A percentile compares a stretch with the other conserved stretches of the same genome.
Evolutionary conservation across 176 grass and related monocot genomes (phyloP).

Genomic region (Stipa capillata): DNA sequence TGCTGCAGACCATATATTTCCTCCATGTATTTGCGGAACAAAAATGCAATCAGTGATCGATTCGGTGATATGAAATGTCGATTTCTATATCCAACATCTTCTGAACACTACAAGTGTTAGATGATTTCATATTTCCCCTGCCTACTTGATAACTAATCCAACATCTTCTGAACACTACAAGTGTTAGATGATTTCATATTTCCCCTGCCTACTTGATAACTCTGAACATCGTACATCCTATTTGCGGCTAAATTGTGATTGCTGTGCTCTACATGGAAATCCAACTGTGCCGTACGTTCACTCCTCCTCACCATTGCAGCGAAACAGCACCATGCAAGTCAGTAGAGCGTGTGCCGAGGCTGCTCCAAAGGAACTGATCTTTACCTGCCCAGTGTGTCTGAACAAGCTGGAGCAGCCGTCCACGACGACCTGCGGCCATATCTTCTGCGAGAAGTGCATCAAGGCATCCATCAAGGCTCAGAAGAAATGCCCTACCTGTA

Average conservation of each 20-base stretch:
- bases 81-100: not conserved
- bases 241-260: not conserved
- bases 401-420: slow-evolving; percentile 40
- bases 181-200: not conserved
- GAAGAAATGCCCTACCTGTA: slow-evolving; percentile 68
- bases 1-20: not conserved
- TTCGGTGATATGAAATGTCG: too few species aligned
- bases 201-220: not conserved
- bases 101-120: not conserved
- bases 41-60: not conserved
- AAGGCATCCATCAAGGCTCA: slow-evolving; percentile 33
- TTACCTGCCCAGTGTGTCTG: slow-evolving; percentile 54
- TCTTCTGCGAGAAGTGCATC: slow-evolving; percentile 60
- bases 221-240: not conserved
- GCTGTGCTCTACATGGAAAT: not conserved
- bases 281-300: too few species aligned
- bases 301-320: not conserved
- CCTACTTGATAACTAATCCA: not conserved
- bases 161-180: not conserved
- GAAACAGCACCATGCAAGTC: not conserved
- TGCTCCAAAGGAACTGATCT: slow-evolving; percentile 32
- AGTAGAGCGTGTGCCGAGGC: not conserved
- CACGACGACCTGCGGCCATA: slow-evolving; percentile 55
- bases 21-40: not conserved
- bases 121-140: not conserved